A percentile compares a stretch with the other conserved stretches of the same genome.
phyloP scores from a whole-genome alignment of 768 basidiomycete species.

The Lactifluus subvellereus region DNA sequence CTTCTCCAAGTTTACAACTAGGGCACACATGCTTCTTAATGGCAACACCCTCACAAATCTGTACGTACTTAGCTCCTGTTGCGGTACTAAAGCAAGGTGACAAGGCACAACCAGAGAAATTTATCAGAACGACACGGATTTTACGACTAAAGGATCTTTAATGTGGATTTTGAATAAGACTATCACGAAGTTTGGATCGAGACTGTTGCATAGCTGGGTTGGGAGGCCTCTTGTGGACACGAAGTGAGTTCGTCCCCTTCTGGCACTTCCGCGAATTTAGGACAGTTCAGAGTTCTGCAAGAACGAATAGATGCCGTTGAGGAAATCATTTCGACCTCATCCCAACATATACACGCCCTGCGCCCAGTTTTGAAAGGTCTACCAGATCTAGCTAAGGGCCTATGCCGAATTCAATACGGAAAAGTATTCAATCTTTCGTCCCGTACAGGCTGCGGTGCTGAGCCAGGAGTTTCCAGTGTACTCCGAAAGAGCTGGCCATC shows the following conservation, averaged over 20 bases:
- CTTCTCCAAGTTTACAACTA: constrained; percentile 71
- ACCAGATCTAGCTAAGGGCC: constrained; percentile 84
- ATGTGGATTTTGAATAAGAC: constrained; percentile 85
- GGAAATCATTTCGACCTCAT: constrained; percentile 64
- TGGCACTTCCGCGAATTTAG: not conserved
- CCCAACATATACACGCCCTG: constrained; percentile 59
- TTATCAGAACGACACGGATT: constrained; percentile 86
- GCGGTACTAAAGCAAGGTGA: not conserved
- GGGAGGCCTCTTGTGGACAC: constrained; percentile 76
- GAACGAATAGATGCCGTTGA: constrained; percentile 79
- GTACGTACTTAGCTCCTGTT: constrained; percentile 29
- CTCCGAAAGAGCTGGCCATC: constrained; percentile 72
- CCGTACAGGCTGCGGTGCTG: not conserved
- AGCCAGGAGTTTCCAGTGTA: constrained; percentile 45
- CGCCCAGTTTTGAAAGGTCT: constrained; percentile 62
- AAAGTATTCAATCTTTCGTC: constrained; percentile 47
- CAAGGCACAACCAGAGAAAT: constrained; percentile 52
- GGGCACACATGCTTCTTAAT: constrained; percentile 80
- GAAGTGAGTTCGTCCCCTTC: constrained; percentile 36
- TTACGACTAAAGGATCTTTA: constrained; percentile 65
- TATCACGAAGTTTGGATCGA: constrained; percentile 81
- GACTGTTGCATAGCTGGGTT: constrained; percentile 81
- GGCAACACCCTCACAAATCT: constrained; percentile 84
- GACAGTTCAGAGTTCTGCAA: constrained; percentile 51
- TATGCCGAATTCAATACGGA: constrained; percentile 86